Evolutionary conservation across 2,329 filamentous ascomycete genomes (phyloP), one percentile per base, ranked within the genome.

Genomic region (Fusarium succisae): DNA sequence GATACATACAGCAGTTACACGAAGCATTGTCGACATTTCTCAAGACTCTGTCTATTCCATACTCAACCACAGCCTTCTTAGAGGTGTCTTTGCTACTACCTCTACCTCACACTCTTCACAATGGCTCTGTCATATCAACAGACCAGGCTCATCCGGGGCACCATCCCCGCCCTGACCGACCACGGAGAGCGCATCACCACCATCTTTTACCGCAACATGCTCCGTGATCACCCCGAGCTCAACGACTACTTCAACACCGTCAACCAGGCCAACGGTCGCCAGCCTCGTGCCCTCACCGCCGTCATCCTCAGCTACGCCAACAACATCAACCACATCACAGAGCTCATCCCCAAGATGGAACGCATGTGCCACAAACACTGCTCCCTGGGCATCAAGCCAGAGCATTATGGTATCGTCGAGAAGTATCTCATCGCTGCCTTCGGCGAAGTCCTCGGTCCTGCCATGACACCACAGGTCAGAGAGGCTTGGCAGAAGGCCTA

Each of bases 401-500:
- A 92, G 44, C 90, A 94, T 71, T 95, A 94, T 81, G 85, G 87
- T 39, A 88, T 94, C 48, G 92, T 95, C 7, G 92, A 91, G 63
- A 89, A 89, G 77, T 90, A 92, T 78, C 86, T 95, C 18, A 85
- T 95, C 48, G 86, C 87, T 32, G 91, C 92, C 4, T 93, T 95
- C 82, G 87, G 85, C 30, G 85, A 89, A 48, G 89, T 94, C 0
- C 87, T 95, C 3, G 92, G 92, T 8, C 86, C 87, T 2, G 74
- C 88, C 28, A 89, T 92, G 83, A 94, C 92, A 2, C 84, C 87
- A 0, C 88, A 91, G 26, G 87, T 93, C 37, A 86, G 89, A 60
- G 86, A 89, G 18, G 92, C 93, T 14, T 95, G 93, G 93, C 87
- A 83, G 11, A 89, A 89, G 58, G 93, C 93, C 4, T 95, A 94